Percentiles rank a stretch among this genome's conserved stretches.
These are phyloP conservation scores for Coprinellus aureogranulatus DNA, from an alignment of 768 basidiomycete genomes.

Conservation along the genomic window DNA sequence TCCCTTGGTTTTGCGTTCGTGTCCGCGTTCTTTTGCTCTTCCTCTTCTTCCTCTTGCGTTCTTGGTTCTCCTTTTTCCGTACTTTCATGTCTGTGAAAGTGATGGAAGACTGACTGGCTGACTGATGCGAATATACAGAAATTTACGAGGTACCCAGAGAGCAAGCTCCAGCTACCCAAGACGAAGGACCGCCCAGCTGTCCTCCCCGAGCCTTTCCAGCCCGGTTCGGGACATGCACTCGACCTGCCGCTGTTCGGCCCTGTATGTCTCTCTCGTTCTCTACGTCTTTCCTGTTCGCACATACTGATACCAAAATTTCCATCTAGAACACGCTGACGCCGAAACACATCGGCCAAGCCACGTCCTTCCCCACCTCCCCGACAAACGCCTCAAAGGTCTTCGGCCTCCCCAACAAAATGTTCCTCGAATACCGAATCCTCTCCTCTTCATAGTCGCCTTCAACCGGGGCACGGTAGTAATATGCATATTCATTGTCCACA, in stretches of 20 bases:
- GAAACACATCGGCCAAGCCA: constrained; percentile 41
- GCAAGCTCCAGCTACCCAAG: constrained; percentile 4
- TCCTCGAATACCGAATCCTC: constrained; percentile 75
- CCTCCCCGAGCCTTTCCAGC: not conserved
- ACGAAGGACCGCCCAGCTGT: not conserved
- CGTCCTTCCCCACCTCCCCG: constrained; percentile 42
- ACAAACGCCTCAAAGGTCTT: constrained; percentile 58
- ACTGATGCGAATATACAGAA: too few relatives aligned
- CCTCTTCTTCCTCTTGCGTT: too few relatives aligned
- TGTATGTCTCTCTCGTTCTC: constrained; percentile 8
- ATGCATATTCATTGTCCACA: too few relatives aligned
- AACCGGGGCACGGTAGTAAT: too few relatives aligned
- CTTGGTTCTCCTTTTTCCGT: too few relatives aligned
- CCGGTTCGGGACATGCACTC: not conserved
- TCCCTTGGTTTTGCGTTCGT: too few relatives aligned
- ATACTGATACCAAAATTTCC: too few relatives aligned
- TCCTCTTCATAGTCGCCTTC: too few relatives aligned
- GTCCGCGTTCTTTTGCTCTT: too few relatives aligned
- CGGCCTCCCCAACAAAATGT: constrained; percentile 68
- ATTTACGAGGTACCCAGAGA: constrained; percentile 11
- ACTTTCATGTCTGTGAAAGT: too few relatives aligned
- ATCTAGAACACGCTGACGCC: constrained; percentile 23
- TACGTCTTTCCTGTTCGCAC: too few relatives aligned
- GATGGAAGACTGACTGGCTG: too few relatives aligned
- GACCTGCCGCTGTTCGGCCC: constrained; percentile 5